A percentile compares a stretch with the other conserved stretches of the same genome.
phyloP scores from a whole-genome alignment of 495 filamentous ascomycete genomes.

The Thozetella sp. region DNA sequence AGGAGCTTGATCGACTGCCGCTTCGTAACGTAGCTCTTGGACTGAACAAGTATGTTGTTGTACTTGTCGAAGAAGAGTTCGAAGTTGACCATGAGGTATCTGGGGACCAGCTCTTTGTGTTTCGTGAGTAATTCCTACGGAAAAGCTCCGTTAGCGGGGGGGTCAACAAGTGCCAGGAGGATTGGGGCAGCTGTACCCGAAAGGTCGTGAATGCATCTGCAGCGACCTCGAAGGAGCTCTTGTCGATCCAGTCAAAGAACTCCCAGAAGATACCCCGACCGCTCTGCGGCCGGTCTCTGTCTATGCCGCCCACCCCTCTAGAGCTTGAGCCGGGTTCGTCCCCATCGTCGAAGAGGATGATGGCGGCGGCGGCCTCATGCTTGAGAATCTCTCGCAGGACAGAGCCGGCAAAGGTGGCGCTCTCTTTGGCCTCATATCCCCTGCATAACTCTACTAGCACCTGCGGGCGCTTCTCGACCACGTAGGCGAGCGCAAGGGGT shows the following conservation, averaged over 20 bases:
- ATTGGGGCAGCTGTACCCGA: constrained; percentile 57
- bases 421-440: constrained; percentile 87
- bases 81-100: constrained; percentile 86
- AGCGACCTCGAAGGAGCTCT: constrained; percentile 92
- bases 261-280: constrained; percentile 90
- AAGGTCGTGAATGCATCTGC: constrained; percentile 98
- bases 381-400: constrained; percentile 92
- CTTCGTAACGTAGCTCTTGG: constrained; percentile 96
- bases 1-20: constrained; percentile 97
- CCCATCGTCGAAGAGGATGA: constrained; percentile 91
- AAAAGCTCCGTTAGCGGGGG: background rate
- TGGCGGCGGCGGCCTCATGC: constrained; percentile 81
- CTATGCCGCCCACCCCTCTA: constrained; percentile 64
- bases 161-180: constrained; percentile 4
- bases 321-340: constrained; percentile 50
- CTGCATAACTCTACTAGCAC: constrained; percentile 85
- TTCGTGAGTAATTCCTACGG: constrained; percentile 86
- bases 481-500: constrained; percentile 80
- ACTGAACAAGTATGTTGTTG: constrained; percentile 85
- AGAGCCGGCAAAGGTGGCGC: constrained; percentile 88
- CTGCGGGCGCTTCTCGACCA: constrained; percentile 82
- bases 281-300: constrained; percentile 64
- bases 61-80: constrained; percentile 89
- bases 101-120: constrained; percentile 86
- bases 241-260: constrained; percentile 98